These are phyloP conservation scores for Tubosaeta sp. DNA, from an alignment of 768 basidiomycete species.

Conservation along the genomic window DNA sequence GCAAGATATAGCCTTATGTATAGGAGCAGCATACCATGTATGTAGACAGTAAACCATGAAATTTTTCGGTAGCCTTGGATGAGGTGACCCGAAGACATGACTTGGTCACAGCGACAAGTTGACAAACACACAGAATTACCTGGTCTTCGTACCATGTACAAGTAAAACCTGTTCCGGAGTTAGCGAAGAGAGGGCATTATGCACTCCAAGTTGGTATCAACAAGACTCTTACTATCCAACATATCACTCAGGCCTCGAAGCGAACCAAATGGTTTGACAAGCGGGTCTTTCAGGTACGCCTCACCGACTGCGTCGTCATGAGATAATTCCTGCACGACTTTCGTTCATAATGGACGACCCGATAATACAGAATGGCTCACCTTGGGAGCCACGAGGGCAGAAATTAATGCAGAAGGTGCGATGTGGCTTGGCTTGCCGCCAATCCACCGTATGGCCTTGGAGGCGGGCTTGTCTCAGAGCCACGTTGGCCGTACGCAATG, in stretches of 20 bases:
- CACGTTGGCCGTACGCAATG: slow-evolving; percentile 76
- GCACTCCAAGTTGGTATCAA: background rate
- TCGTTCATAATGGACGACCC: background rate
- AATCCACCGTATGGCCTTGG: slow-evolving; percentile 46
- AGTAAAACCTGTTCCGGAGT: slow-evolving; percentile 45
- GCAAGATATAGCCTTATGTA: background rate
- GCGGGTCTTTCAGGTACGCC: slow-evolving; percentile 57
- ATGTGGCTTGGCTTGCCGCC: slow-evolving; percentile 47
- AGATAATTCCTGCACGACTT: slow-evolving; percentile 44
- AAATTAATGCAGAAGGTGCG: slow-evolving; percentile 49
- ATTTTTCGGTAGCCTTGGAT: slow-evolving; percentile 47
- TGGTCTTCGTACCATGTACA: slow-evolving; percentile 62
- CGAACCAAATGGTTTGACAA: slow-evolving; percentile 52
- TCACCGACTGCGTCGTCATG: slow-evolving; percentile 51
- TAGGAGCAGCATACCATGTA: slow-evolving; percentile 31
- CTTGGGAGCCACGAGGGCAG: slow-evolving; percentile 46
- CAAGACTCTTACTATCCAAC: slow-evolving; percentile 43
- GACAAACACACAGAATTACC: slow-evolving; percentile 31
- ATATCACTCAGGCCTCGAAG: slow-evolving; percentile 59
- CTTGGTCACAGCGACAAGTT: background rate
- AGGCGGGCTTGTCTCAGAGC: slow-evolving; percentile 67
- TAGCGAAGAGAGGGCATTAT: slow-evolving; percentile 6
- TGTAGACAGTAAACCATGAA: slow-evolving; percentile 48
- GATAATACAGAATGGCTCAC: slow-evolving; percentile 32
- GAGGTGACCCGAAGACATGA: slow-evolving; percentile 49